Evolutionary conservation across 345 rosid genomes (phyloP), one percentile per base, ranked within the genome.

Genomic region (Dipteronia dyeriana): DNA sequence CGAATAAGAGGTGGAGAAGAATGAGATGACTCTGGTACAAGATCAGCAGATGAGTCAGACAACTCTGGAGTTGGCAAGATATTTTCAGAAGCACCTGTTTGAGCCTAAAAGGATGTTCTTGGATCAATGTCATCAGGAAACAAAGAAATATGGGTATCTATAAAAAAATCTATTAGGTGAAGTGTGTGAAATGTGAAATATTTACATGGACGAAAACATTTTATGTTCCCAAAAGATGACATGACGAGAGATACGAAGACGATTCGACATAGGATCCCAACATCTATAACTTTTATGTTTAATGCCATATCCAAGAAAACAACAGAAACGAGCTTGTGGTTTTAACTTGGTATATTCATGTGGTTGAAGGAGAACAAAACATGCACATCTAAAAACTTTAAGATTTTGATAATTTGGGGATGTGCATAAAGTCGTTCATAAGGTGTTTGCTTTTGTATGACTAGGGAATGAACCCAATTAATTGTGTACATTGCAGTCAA

Each of bases 261-360:
- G 26, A 26, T 26, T 26, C 26, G 26, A 26, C 1, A 26, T 26
- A 26, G 26, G 26, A 26, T 26, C 26, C 26, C 26, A 26, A 26
- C 26, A 26, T 26, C 26, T 26, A 26, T 26, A 26, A 26, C 26
- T 1, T 26, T 26, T 26, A 26, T 26, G 26, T 26, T 26, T 4
- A 16, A 79, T 75, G 1, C 7, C 61, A 14, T 51, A 75, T 3
- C 71, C 49, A 5, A 79, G 20, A 6, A 79, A 75, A 62, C 49
- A 69, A 60, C 17, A 61, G 0, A 79, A 9, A 0, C 66, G 20
- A 47, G 70, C 12, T 0, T 23, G 7, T 9, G 56, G 47, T 17
- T 79, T 25, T 9, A 79, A 12, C 34, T 74, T 79, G 0, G 8
- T 79, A 8, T 2, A 43, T 29, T 73, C 75, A 60, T 79, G 41